Evolutionary conservation across 2,329 filamentous ascomycete species (phyloP).

Genomic region (Fusarium sp.): DNA sequence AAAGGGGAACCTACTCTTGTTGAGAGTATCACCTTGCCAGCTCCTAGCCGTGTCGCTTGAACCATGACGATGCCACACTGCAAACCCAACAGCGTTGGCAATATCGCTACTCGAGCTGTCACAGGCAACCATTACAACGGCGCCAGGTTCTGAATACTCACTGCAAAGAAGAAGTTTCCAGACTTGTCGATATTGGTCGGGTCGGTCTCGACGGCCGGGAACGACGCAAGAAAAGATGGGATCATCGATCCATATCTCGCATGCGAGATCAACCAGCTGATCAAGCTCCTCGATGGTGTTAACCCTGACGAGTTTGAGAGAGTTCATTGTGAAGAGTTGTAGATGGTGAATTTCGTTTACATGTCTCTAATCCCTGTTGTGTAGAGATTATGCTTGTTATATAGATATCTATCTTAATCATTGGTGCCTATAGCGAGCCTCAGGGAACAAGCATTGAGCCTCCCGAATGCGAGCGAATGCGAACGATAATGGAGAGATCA

Average conservation of each 20-base stretch:
- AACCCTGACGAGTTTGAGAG: neutral
- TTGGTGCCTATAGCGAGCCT: neutral
- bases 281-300: neutral
- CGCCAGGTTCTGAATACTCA: slow-evolving; percentile 19
- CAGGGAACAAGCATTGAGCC: neutral
- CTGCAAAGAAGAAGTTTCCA: slow-evolving; percentile 6
- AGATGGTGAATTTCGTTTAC: too few species aligned
- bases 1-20: slow-evolving; percentile 14
- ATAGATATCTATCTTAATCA: neutral
- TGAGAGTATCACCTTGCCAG: slow-evolving; percentile 33
- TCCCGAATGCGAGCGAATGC: neutral
- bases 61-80: slow-evolving; percentile 21
- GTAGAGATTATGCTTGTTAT: neutral
- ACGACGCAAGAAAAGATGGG: slow-evolving; percentile 7
- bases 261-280: slow-evolving; percentile 5
- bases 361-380: neutral
- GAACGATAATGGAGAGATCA: neutral
- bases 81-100: slow-evolving; percentile 17
- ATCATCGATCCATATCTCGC: slow-evolving; percentile 20
- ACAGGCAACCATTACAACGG: slow-evolving; percentile 8
- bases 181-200: slow-evolving; percentile 16
- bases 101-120: neutral
- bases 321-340: neutral
- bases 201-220: slow-evolving; percentile 9
- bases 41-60: slow-evolving; percentile 24